Percentiles rank a stretch among this genome's conserved stretches.
phyloP scores from a whole-genome alignment of 129 eudicot genomes.

The Tanacetum coccineum region DNA sequence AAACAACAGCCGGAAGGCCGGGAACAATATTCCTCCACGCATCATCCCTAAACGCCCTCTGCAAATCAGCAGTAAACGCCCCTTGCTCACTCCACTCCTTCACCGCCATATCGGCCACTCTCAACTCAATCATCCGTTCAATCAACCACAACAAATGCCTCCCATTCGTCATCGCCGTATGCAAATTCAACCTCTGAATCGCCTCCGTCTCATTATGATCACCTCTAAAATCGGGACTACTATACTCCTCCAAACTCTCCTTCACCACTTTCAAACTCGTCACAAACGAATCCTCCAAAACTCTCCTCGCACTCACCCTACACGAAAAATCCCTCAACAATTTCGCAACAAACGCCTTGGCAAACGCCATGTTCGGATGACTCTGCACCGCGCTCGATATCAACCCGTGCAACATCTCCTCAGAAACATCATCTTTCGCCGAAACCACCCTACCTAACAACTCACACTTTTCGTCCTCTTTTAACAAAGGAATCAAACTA shows the following conservation, averaged over 20 bases:
- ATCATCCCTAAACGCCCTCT: slow-evolving; percentile 83
- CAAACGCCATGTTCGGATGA: slow-evolving; percentile 74
- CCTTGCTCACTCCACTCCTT: slow-evolving; percentile 85
- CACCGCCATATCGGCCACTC: slow-evolving; percentile 82
- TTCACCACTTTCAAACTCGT: slow-evolving; percentile 64
- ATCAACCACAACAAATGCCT: slow-evolving; percentile 89
- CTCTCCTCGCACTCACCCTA: slow-evolving; percentile 65
- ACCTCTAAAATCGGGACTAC: slow-evolving; percentile 88
- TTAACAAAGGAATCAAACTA: slow-evolving; percentile 50
- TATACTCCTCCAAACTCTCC: slow-evolving; percentile 75
- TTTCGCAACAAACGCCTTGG: slow-evolving; percentile 89
- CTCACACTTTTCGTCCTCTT: slow-evolving; percentile 56
- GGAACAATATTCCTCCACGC: slow-evolving; percentile 88
- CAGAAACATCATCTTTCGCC: slow-evolving; percentile 36
- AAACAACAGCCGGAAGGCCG: slow-evolving; percentile 70
- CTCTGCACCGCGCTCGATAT: slow-evolving; percentile 61
- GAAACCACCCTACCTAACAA: slow-evolving; percentile 74
- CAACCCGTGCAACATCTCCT: slow-evolving; percentile 74
- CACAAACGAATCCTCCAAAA: slow-evolving; percentile 68
- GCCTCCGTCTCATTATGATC: slow-evolving; percentile 81
- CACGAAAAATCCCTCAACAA: slow-evolving; percentile 76
- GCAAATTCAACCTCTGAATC: slow-evolving; percentile 85
- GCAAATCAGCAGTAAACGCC: slow-evolving; percentile 67
- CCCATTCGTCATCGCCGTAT: slow-evolving; percentile 73
- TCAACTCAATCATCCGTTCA: slow-evolving; percentile 94